Percentiles rank a stretch among this genome's conserved stretches.
phyloP scores from a whole-genome alignment of 2,329 filamentous ascomycete genomes.

The Hawksworthiomyces lignivorus region DNA sequence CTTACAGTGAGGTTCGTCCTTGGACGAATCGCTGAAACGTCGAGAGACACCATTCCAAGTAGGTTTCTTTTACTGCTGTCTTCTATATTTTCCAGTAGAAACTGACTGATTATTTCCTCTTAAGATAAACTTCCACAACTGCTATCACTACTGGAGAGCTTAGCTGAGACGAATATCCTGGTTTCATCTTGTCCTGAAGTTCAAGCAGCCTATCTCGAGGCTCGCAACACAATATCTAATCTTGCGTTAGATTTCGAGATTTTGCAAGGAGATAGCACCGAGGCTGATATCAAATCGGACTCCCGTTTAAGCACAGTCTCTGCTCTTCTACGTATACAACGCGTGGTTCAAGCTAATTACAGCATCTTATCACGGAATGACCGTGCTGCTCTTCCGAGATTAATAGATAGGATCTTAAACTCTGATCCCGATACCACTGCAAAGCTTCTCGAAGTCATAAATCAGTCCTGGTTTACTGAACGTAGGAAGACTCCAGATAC shows the following conservation, averaged over 20 bases:
- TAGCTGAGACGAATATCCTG: conserved; percentile 8
- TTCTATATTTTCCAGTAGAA: no score
- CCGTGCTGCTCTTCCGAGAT: conserved; percentile 16
- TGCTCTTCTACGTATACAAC: conserved; percentile 34
- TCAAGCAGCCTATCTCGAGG: conserved; percentile 37
- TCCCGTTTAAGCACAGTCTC: background rate
- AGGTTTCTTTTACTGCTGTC: conserved; percentile 11
- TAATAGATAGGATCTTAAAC: conserved; percentile 29
- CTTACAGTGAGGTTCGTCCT: conserved; percentile 49
- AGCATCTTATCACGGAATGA: conserved; percentile 18
- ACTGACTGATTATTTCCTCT: no score
- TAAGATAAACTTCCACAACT: conserved; percentile 7
- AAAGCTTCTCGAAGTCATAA: conserved; percentile 32
- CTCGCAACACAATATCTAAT: conserved; percentile 32
- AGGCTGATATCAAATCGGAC: no score
- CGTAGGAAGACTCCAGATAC: conserved; percentile 15
- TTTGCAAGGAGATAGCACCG: no score
- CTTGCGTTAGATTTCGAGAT: conserved; percentile 5
- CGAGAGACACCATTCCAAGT: conserved; percentile 35
- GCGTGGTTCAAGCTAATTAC: conserved; percentile 30
- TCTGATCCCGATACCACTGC: conserved; percentile 33
- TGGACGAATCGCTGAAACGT: conserved; percentile 36
- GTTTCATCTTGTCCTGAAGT: conserved; percentile 29
- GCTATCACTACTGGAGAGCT: conserved; percentile 2
- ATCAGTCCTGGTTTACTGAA: conserved; percentile 20